phyloP scores from a whole-genome alignment of 345 rosid genomes.

The Syzygium aqueum region DNA sequence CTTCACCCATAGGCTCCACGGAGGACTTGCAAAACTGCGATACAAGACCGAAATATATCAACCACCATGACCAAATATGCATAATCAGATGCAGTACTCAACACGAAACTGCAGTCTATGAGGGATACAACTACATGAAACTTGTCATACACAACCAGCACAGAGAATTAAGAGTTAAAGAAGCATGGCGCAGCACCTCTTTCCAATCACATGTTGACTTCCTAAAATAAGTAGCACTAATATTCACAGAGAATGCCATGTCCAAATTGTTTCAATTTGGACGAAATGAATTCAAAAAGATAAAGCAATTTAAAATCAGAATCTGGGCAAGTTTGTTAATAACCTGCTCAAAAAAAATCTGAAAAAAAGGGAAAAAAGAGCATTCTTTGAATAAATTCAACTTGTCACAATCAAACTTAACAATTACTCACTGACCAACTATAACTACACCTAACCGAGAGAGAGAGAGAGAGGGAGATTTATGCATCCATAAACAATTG shows the following conservation, averaged over 20 bases:
- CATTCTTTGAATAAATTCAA: not conserved
- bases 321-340: not conserved
- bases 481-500: not conserved
- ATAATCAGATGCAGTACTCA: not conserved
- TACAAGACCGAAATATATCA: constrained; percentile 8
- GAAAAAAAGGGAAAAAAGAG: too few species aligned
- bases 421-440: not conserved
- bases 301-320: not conserved
- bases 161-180: not conserved
- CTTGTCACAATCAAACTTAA: not conserved
- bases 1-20: constrained; percentile 99
- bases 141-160: not conserved
- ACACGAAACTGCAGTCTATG: not conserved
- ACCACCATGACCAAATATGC: not conserved
- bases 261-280: not conserved
- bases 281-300: not conserved
- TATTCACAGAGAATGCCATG: not conserved
- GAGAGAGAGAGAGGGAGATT: not conserved
- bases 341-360: not conserved
- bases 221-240: not conserved
- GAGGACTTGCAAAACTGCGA: constrained; percentile 96
- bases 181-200: not conserved
- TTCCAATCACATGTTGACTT: not conserved
- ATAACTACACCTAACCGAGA: not conserved
- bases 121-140: not conserved